A percentile compares a stretch with the other conserved stretches of the same genome.
These are phyloP conservation scores for Suhomyces atakaporum DNA, from an alignment of 1,139 yeast genomes.

Conservation along the genomic window DNA sequence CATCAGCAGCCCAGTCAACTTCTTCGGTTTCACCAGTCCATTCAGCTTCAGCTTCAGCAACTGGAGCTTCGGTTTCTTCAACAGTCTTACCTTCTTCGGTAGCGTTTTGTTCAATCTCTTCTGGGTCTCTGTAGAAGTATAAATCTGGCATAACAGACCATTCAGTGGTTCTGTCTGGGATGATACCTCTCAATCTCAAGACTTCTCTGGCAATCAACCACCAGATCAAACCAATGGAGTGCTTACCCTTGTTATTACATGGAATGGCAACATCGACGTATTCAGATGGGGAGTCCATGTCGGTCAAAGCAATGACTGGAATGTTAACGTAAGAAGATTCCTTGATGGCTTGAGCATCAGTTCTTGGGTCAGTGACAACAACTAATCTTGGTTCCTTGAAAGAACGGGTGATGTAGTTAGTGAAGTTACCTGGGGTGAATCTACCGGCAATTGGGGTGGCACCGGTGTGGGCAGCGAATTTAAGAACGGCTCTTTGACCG, in stretches of 20 bases:
- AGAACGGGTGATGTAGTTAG: slow-evolving; percentile 99
- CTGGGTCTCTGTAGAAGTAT: slow-evolving; percentile 99
- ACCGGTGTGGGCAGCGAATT: slow-evolving; percentile 99
- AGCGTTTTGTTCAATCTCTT: slow-evolving; percentile 90
- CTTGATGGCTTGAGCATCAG: slow-evolving; percentile 99
- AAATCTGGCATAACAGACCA: slow-evolving; percentile 99
- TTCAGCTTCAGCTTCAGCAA: slow-evolving; percentile 50
- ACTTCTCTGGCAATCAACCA: slow-evolving; percentile 99
- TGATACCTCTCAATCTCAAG: slow-evolving; percentile 97
- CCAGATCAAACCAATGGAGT: slow-evolving; percentile 99
- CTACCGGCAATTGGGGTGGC: slow-evolving; percentile 99
- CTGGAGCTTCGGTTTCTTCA: slow-evolving; percentile 55
- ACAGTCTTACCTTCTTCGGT: slow-evolving; percentile 62
- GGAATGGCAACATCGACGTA: slow-evolving; percentile 99
- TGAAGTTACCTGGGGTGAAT: slow-evolving; percentile 99
- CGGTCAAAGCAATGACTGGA: slow-evolving; percentile 98
- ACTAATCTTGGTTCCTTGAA: slow-evolving; percentile 99
- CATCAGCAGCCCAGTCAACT: slow-evolving; percentile 66
- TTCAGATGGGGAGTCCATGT: slow-evolving; percentile 98
- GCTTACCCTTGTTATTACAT: slow-evolving; percentile 99
- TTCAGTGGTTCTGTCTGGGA: slow-evolving; percentile 94
- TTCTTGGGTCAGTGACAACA: slow-evolving; percentile 99
- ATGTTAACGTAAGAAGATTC: slow-evolving; percentile 99
- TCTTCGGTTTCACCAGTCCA: slow-evolving; percentile 63
- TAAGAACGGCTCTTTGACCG: slow-evolving; percentile 99